phyloP scores from a whole-genome alignment of 2,329 filamentous ascomycete genomes.

The Proliferodiscus dingleyae region DNA sequence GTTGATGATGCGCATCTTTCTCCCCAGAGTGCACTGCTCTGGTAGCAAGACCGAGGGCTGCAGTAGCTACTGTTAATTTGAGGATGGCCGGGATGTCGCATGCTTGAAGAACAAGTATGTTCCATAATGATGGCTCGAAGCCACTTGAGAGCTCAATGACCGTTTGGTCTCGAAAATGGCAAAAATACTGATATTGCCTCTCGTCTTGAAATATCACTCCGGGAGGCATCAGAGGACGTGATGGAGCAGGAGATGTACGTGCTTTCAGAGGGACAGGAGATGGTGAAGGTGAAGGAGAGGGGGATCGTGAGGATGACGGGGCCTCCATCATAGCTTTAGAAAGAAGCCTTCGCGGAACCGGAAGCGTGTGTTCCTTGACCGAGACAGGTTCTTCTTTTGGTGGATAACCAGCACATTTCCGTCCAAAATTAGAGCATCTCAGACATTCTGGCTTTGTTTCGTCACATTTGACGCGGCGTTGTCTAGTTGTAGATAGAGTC shows the following conservation, averaged over 20 bases:
- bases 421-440: slow-evolving; percentile 22
- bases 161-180: slow-evolving; percentile 21
- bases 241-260: background rate
- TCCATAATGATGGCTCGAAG: slow-evolving; percentile 19
- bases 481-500: slow-evolving; percentile 1
- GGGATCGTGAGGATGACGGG: background rate
- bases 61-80: slow-evolving; percentile 13
- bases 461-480: slow-evolving; percentile 19
- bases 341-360: slow-evolving; percentile 7
- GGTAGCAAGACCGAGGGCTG: slow-evolving; percentile 14
- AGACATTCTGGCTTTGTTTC: slow-evolving; percentile 21
- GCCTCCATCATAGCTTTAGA: slow-evolving; percentile 6
- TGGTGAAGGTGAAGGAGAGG: slow-evolving; percentile 7
- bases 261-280: slow-evolving; percentile 2
- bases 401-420: slow-evolving; percentile 22
- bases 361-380: slow-evolving; percentile 5
- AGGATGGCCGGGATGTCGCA: slow-evolving; percentile 19
- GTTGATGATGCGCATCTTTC: slow-evolving; percentile 13
- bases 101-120: slow-evolving; percentile 14
- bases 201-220: slow-evolving; percentile 14
- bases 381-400: slow-evolving; percentile 6
- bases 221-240: slow-evolving; percentile 4
- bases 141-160: slow-evolving; percentile 12
- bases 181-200: slow-evolving; percentile 19
- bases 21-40: slow-evolving; percentile 5